A percentile compares a stretch with the other conserved stretches of the same genome.
Evolutionary conservation across 495 filamentous ascomycete species (phyloP).

Genomic region (Aspergillus steynii): DNA sequence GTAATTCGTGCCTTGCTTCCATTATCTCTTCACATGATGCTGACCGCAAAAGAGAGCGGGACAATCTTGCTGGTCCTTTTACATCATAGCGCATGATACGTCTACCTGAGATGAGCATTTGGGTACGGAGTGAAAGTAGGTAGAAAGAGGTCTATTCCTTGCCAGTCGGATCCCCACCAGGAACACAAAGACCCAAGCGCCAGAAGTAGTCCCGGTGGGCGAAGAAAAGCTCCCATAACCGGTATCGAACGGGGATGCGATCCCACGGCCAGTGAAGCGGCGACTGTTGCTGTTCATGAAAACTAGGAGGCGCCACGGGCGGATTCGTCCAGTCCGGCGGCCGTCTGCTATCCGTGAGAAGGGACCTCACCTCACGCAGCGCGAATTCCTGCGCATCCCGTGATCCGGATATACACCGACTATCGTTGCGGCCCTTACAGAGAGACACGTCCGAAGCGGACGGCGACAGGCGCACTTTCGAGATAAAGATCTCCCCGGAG

Average conservation of each 20-base stretch:
- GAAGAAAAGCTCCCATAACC: constrained; percentile 89
- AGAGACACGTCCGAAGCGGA: constrained; percentile 61
- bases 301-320: constrained; percentile 10
- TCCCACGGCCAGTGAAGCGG: constrained; percentile 32
- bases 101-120: neutral
- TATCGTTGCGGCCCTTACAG: constrained; percentile 72
- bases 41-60: no score
- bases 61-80: neutral
- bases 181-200: constrained; percentile 86
- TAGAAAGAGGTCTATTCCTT: neutral
- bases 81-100: neutral
- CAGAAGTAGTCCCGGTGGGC: constrained; percentile 97
- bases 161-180: constrained; percentile 68
- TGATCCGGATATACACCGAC: constrained; percentile 64
- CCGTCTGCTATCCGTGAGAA: neutral
- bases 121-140: neutral
- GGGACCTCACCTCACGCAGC: constrained; percentile 7
- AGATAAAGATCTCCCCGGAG: constrained; percentile 83
- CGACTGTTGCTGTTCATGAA: constrained; percentile 22
- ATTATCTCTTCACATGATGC: neutral
- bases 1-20: neutral
- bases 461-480: constrained; percentile 67
- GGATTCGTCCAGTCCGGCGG: neutral
- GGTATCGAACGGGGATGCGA: constrained; percentile 61
- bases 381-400: constrained; percentile 21